Conservation (phyloP, 2,329 filamentous ascomycete genomes). For the Geosmithia morbida region DNA sequence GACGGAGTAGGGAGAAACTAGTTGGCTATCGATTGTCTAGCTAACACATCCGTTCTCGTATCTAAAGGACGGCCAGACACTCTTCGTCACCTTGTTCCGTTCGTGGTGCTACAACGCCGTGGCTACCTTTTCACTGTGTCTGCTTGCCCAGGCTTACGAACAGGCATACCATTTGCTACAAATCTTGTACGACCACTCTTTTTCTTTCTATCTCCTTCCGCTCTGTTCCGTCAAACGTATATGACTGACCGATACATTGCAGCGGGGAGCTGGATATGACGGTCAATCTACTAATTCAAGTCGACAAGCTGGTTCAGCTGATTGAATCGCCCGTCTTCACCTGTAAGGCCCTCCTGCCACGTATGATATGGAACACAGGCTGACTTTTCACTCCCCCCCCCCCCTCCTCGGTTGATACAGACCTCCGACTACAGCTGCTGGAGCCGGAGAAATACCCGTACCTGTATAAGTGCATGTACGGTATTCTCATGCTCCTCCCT, state of each 20-base stretch:
- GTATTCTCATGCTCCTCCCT: conserved; percentile 92
- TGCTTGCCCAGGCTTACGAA: conserved; percentile 93
- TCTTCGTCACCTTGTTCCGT: conserved; percentile 87
- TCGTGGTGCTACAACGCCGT: conserved; percentile 99
- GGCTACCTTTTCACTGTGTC: conserved; percentile 87
- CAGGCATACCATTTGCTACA: conserved; percentile 93
- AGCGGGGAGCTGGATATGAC: conserved; percentile 97
- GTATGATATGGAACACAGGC: not conserved
- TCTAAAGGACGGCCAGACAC: conserved; percentile 71
- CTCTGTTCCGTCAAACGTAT: not conserved
- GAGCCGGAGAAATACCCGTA: conserved; percentile 93
- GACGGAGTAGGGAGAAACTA: too few species aligned
- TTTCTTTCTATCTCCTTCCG: not conserved
- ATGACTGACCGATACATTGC: not conserved
- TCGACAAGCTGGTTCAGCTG: conserved; percentile 93
- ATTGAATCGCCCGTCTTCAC: conserved; percentile 97
- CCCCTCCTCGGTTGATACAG: conserved; percentile 36
- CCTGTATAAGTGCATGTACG: conserved; percentile 95
- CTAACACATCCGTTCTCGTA: conserved; percentile 1
- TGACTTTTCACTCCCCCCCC: not conserved
- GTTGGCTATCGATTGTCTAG: not conserved
- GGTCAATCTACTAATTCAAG: conserved; percentile 95
- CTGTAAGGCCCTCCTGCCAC: conserved; percentile 40
- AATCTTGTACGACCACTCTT: conserved; percentile 56
- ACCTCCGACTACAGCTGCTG: conserved; percentile 83